These are phyloP conservation scores for Parasitella parasitica DNA, from an alignment of 371 early-diverging fungal species.

Conservation along the genomic window DNA sequence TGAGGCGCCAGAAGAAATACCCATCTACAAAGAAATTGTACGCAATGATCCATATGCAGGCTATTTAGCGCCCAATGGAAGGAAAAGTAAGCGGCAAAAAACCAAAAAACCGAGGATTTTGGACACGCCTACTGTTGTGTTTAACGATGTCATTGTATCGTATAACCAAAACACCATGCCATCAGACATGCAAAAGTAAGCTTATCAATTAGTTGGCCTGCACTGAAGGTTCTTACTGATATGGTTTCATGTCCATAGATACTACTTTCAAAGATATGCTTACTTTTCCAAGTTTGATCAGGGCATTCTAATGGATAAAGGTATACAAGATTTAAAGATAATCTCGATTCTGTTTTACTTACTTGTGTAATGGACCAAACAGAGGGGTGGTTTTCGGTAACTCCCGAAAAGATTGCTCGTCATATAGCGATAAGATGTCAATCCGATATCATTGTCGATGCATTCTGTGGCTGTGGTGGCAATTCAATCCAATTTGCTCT, in stretches of 20 bases:
- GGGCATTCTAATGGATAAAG: slow-evolving; percentile 83
- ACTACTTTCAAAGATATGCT: slow-evolving; percentile 82
- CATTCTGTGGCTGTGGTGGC: slow-evolving; percentile 95
- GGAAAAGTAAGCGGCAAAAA: not conserved
- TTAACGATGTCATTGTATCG: slow-evolving; percentile 29
- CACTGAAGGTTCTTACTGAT: slow-evolving; percentile 11
- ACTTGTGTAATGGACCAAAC: not conserved
- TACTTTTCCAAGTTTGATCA: slow-evolving; percentile 85
- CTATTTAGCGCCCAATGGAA: slow-evolving; percentile 1
- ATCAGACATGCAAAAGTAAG: slow-evolving; percentile 30
- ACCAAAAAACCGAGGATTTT: not conserved
- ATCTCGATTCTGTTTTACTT: not conserved
- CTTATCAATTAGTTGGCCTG: no score
- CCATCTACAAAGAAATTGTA: not conserved
- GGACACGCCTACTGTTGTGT: not conserved
- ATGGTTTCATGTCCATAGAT: slow-evolving; percentile 58
- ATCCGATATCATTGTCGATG: slow-evolving; percentile 80
- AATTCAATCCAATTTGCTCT: slow-evolving; percentile 95
- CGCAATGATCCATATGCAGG: slow-evolving; percentile 15
- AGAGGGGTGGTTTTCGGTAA: slow-evolving; percentile 97
- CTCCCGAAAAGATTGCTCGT: slow-evolving; percentile 87
- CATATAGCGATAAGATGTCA: slow-evolving; percentile 81
- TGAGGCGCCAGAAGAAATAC: slow-evolving; percentile 1
- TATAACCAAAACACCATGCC: slow-evolving; percentile 33
- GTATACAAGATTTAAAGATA: slow-evolving; percentile 27